phyloP scores from a whole-genome alignment of 2,329 filamentous ascomycete species.

The Botrytis squamosa region DNA sequence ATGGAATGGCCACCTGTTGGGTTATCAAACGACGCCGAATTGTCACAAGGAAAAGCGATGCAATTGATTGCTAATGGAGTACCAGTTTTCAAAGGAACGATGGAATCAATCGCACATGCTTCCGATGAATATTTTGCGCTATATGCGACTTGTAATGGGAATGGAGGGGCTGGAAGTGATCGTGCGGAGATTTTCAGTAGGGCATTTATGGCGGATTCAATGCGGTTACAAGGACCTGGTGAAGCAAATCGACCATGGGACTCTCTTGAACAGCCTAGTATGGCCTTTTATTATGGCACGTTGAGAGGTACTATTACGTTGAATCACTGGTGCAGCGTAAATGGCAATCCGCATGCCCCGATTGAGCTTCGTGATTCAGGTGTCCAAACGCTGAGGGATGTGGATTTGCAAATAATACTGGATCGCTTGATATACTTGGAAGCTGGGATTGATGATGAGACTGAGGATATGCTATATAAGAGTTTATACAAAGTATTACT shows the following conservation, averaged over 20 bases:
- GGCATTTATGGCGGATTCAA: conserved; percentile 28
- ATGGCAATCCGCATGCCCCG: conserved; percentile 54
- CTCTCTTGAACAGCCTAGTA: conserved; percentile 72
- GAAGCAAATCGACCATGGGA: conserved; percentile 55
- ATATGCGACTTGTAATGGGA: conserved; percentile 53
- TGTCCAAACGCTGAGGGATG: conserved; percentile 54
- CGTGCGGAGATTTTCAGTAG: conserved; percentile 24
- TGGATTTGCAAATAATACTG: conserved; percentile 57
- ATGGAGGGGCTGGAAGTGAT: conserved; percentile 37
- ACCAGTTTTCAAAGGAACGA: conserved; percentile 56
- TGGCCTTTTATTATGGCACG: conserved; percentile 64
- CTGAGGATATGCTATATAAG: conserved; percentile 58
- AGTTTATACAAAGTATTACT: conserved; percentile 68
- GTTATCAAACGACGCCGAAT: conserved; percentile 49
- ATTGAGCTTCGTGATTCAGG: conserved; percentile 60
- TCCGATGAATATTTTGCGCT: conserved; percentile 56
- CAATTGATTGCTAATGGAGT: conserved; percentile 59
- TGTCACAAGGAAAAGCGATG: conserved; percentile 54
- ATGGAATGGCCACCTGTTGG: conserved; percentile 58
- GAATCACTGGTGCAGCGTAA: conserved; percentile 64
- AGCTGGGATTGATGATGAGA: conserved; percentile 53
- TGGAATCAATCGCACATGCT: conserved; percentile 51
- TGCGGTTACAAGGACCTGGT: conserved; percentile 31
- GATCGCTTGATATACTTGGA: conserved; percentile 60
- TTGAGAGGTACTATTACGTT: conserved; percentile 69